phyloP scores from a whole-genome alignment of 345 rosid genomes.

The Trapa bicornis region DNA sequence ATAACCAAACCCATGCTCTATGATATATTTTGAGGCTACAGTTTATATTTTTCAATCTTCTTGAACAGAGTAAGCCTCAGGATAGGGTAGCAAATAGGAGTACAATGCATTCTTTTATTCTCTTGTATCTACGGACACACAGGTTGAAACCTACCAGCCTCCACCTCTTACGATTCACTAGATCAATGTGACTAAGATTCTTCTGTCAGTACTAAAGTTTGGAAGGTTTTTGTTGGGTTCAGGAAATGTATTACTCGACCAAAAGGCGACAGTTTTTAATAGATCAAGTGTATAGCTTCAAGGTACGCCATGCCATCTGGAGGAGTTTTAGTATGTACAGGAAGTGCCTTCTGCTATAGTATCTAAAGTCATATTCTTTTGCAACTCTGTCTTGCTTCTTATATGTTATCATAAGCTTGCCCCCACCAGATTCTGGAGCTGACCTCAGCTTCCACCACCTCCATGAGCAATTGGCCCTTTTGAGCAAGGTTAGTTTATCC shows the following conservation, averaged over 20 bases:
- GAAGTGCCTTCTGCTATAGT: background rate
- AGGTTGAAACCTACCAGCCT: conserved; percentile 26
- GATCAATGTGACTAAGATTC: background rate
- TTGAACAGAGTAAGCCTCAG: conserved; percentile 68
- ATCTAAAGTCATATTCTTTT: background rate
- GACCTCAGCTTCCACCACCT: conserved; percentile 54
- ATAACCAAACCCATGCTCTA: background rate
- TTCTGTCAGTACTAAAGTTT: background rate
- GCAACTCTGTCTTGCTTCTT: conserved; percentile 5
- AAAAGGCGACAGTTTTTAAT: conserved; percentile 88
- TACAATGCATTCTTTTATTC: conserved; percentile 96
- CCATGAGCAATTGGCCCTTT: conserved; percentile 70
- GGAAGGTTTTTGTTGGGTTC: conserved; percentile 9
- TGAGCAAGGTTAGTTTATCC: conserved; percentile 36
- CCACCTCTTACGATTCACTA: background rate
- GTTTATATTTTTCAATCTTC: background rate
- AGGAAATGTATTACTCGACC: conserved; percentile 95
- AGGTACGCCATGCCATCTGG: conserved; percentile 27
- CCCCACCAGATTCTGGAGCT: conserved; percentile 73
- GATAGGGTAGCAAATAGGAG: conserved; percentile 98
- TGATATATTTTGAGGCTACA: no score
- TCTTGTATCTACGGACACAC: conserved; percentile 91
- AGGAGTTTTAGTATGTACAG: background rate
- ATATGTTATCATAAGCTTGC: conserved; percentile 79
- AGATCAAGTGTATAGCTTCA: conserved; percentile 92